Conservation (phyloP, 1,139 yeast species). For the Candida mesenterica region DNA sequence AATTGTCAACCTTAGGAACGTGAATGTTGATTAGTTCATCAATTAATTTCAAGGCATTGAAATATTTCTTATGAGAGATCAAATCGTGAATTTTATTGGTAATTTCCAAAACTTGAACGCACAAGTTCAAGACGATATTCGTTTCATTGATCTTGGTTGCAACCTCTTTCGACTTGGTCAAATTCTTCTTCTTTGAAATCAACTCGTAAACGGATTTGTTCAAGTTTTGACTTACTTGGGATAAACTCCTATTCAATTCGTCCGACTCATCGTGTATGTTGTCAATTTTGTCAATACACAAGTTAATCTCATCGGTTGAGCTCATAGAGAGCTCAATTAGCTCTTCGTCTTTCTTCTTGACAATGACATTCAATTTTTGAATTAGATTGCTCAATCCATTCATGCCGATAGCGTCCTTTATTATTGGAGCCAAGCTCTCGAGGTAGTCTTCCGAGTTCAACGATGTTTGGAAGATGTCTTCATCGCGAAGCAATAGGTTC, state of each 20-base stretch:
- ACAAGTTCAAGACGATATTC: slow-evolving; percentile 56
- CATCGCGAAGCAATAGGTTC: slow-evolving; percentile 42
- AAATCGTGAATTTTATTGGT: slow-evolving; percentile 85
- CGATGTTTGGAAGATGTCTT: slow-evolving; percentile 48
- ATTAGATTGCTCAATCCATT: slow-evolving; percentile 59
- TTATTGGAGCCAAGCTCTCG: slow-evolving; percentile 79
- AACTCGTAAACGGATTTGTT: slow-evolving; percentile 64
- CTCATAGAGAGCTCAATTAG: slow-evolving; percentile 60
- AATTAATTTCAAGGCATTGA: slow-evolving; percentile 80
- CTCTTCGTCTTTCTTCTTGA: slow-evolving; percentile 60
- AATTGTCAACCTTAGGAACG: slow-evolving; percentile 66
- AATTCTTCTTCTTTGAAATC: slow-evolving; percentile 54
- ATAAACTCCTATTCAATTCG: slow-evolving; percentile 51
- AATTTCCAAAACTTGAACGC: slow-evolving; percentile 80
- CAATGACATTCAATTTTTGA: slow-evolving; percentile 54
- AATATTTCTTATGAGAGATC: slow-evolving; percentile 71
- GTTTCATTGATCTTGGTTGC: slow-evolving; percentile 63
- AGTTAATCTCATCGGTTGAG: slow-evolving; percentile 58
- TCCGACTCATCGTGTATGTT: slow-evolving; percentile 55
- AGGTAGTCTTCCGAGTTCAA: slow-evolving; percentile 67
- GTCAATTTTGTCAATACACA: slow-evolving; percentile 55
- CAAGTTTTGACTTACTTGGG: slow-evolving; percentile 51
- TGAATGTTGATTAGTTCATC: slow-evolving; percentile 71
- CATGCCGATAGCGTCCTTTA: slow-evolving; percentile 61
- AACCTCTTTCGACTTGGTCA: slow-evolving; percentile 57